Base-by-base conservation (phyloP, 768 basidiomycete genomes). In the Pilatotrama ljubarskyi region DNA sequence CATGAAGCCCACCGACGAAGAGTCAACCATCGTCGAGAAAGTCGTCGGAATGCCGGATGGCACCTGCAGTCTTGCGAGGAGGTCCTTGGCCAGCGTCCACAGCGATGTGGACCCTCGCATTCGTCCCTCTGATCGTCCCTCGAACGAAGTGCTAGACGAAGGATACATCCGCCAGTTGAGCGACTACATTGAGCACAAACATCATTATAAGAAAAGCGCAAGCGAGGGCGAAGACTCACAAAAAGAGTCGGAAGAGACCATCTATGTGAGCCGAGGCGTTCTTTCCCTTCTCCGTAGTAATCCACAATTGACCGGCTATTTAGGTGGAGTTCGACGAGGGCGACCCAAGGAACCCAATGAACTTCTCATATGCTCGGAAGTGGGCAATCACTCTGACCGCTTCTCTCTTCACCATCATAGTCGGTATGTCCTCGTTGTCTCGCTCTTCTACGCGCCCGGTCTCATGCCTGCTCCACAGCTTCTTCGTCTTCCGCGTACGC, bases 401-500 rank as follows among this genome's bases (percentile, higher is more conserved):
- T 2, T 82, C 78, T 52, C 75, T 74, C 46, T 79, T 78, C 60
- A 83, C 85, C 0, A 65, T 78, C 9, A 67, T 83, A 9, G 75
- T 80, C 26, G 76, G 84, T 83, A 59, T 42, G 78, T 68, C 2
- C 32, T 22, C 6, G n/a, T 9, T 35, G 20, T 43, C 8, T 43
- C 25, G 8, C n/a, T n/a, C 26, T 15, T 63, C n/a, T 2, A 50
- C 25, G 25, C 11, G n/a, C 9, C 13, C 38, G 25, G 17, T 17
- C 24, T 48, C 5, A 40, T 13, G 3, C 43, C 20, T 20, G 20
- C 36, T 47, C 43, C 10, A 22, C 62, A 84, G 87, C 84, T 36
- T 77, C 80, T 0, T 74, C 79, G 3, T 76, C 78, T 4, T 75
- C 82, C 3, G 75, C 83, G 0, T 88, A 83, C 66, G 81, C 78